Percentiles rank a stretch among this genome's conserved stretches.
phyloP scores from a whole-genome alignment of 2,329 filamentous ascomycete species.

The Acrocalymma vagum region DNA sequence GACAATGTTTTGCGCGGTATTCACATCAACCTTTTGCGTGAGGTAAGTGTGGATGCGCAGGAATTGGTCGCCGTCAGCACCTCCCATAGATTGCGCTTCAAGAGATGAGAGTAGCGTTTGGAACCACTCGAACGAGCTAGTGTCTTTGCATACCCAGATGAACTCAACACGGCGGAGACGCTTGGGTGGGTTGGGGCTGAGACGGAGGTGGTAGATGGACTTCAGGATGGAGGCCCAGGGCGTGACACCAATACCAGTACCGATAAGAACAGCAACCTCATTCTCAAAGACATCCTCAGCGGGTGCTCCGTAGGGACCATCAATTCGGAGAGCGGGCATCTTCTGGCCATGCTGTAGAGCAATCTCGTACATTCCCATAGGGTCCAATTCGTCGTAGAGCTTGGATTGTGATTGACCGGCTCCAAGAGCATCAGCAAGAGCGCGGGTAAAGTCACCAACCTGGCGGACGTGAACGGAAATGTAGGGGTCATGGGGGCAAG shows the following conservation, averaged over 20 bases:
- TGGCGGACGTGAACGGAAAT: constrained; percentile 94
- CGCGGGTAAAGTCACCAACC: constrained; percentile 93
- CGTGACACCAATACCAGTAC: constrained; percentile 86
- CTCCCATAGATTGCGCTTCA: constrained; percentile 80
- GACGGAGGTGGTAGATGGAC: constrained; percentile 97
- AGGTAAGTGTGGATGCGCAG: constrained; percentile 98
- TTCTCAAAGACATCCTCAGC: constrained; percentile 98
- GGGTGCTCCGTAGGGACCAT: constrained; percentile 95
- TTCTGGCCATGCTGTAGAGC: constrained; percentile 90
- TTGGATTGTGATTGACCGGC: constrained; percentile 87
- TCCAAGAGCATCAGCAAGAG: constrained; percentile 95
- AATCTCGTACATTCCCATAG: constrained; percentile 97
- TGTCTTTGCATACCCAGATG: constrained; percentile 98
- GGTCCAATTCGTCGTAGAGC: constrained; percentile 89
- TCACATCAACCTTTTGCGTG: constrained; percentile 89
- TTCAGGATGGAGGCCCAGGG: constrained; percentile 90
- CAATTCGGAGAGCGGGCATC: constrained; percentile 89
- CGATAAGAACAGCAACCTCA: constrained; percentile 85
- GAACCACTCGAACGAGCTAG: constrained; percentile 98
- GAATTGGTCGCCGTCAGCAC: constrained; percentile 77
- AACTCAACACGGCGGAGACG: constrained; percentile 96
- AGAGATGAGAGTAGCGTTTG: constrained; percentile 91
- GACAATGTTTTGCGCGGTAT: constrained; percentile 95
- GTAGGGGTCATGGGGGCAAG: constrained; percentile 94
- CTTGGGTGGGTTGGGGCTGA: constrained; percentile 85